These are phyloP conservation scores for Cutaneotrichosporon dermatis DNA, from an alignment of 1,284 basidiomycete species.

Conservation along the genomic window DNA sequence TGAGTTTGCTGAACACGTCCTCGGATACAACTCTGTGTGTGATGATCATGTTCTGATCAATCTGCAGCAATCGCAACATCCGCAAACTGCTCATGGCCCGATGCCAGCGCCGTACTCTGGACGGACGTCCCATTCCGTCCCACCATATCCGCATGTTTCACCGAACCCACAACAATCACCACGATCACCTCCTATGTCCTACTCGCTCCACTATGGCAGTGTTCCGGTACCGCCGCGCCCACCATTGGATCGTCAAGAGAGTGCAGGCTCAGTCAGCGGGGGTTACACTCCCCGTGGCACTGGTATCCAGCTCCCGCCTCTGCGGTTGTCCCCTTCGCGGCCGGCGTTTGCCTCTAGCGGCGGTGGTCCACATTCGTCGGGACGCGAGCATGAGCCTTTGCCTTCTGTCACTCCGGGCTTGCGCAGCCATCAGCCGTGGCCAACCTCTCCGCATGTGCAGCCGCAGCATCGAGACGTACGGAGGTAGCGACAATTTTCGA, in stretches of 20 bases:
- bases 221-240: neutral
- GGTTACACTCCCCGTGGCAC: neutral
- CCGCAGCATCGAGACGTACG: neutral
- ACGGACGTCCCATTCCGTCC: neutral
- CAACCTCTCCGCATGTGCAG: neutral
- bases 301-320: neutral
- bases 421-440: neutral
- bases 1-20: neutral
- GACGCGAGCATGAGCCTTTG: neutral
- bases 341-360: too few relatives aligned
- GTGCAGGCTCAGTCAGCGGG: neutral
- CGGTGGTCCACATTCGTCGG: neutral
- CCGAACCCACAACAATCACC: neutral
- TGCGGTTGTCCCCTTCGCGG: neutral
- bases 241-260: neutral
- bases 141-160: neutral
- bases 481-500: neutral
- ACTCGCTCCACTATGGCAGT: neutral
- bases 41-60: neutral
- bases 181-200: neutral
- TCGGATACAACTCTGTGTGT: neutral
- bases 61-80: neutral
- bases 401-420: neutral
- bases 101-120: neutral
- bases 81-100: neutral